Base-by-base conservation (phyloP, 2,329 filamentous ascomycete species). In the Cercospora zeina region DNA sequence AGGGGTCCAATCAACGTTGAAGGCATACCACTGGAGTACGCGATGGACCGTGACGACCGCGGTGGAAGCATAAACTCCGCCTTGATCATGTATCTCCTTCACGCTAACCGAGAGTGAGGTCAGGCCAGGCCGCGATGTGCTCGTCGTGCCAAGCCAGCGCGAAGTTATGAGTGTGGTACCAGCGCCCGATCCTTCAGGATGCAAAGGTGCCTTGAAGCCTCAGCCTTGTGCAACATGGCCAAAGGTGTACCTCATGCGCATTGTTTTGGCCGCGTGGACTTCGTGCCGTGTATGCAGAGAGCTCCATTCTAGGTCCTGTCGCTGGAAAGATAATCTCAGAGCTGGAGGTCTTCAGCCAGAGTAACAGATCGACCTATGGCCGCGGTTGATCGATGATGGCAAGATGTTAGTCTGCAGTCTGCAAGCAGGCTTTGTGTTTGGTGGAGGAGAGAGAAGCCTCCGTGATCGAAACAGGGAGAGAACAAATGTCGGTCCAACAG, bases 161-260 rank as follows among this genome's bases (percentile, higher is more conserved):
- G 19, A 16, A 47, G 42, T 19, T 27, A 9, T 24, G 42, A 24
- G 42, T 13, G 49, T 51, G 27, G 30, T 33, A 51, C 49, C 24
- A 30, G 49, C 24, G 49, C 27, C 11, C 8, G 14, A 51, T 51
- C 49, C 49, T 51, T 33, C 49, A 7, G 14, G 9, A 51, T 51
- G 49, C 49, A 33, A 27, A 9, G 27, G 30, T 51, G 49, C 49
- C 49, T 51, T 8, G 49, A 21, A 31, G 24, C 49, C 49, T 51
- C 49, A 51, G 49, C 49, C 49, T 47, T 51, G 49, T 33, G 49
- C 49, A 16, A 51, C 24, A 33, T 21, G 21, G 33, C 14, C 24
- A 33, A 14, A 45, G 24, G 8, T 33, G 47, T 51, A 51, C 47
- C 10, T 51, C 19, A 16, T 8, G 16, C 16, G 19, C 42, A 24